Conservation (phyloP, 176 grass and related monocot species). For the Aegilops tauschii region DNA sequence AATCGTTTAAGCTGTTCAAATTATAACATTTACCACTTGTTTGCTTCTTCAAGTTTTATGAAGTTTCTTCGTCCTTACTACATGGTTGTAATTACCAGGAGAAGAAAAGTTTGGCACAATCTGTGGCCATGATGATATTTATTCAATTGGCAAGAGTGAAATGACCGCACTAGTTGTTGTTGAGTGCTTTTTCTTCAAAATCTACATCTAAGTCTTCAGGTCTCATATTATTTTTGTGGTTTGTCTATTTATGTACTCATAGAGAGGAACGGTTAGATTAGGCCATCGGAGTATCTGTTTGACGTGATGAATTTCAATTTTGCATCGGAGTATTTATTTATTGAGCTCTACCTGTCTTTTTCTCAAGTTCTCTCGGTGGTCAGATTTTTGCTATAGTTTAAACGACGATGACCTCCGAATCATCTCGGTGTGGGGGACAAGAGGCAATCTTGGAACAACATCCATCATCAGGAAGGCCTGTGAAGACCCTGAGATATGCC, state of each 20-base stretch:
- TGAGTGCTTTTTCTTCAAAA: neutral
- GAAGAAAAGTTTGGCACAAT: slow-evolving; percentile 85
- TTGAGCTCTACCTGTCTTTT: neutral
- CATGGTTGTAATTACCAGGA: slow-evolving; percentile 93
- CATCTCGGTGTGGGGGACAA: no score
- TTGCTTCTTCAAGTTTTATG: slow-evolving; percentile 70
- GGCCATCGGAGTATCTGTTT: neutral
- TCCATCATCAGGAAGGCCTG: no score
- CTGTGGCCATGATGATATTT: slow-evolving; percentile 74
- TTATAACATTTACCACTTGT: slow-evolving; percentile 20
- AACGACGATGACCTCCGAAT: no score
- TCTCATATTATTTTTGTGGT: neutral
- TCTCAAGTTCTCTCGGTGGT: slow-evolving; percentile 60
- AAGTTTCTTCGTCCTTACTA: slow-evolving; percentile 96
- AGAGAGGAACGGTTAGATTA: no score
- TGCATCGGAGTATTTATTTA: neutral
- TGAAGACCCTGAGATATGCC: no score
- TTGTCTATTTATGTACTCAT: neutral
- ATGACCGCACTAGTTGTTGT: slow-evolving; percentile 42
- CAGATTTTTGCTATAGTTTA: slow-evolving; percentile 62
- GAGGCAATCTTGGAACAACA: no score
- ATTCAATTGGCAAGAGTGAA: slow-evolving; percentile 76
- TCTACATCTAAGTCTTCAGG: neutral
- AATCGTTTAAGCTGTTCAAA: slow-evolving; percentile 10
- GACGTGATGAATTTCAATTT: neutral